Base-by-base conservation (phyloP, 768 basidiomycete species). In the Rhodosporidiobolus odoratus region DNA sequence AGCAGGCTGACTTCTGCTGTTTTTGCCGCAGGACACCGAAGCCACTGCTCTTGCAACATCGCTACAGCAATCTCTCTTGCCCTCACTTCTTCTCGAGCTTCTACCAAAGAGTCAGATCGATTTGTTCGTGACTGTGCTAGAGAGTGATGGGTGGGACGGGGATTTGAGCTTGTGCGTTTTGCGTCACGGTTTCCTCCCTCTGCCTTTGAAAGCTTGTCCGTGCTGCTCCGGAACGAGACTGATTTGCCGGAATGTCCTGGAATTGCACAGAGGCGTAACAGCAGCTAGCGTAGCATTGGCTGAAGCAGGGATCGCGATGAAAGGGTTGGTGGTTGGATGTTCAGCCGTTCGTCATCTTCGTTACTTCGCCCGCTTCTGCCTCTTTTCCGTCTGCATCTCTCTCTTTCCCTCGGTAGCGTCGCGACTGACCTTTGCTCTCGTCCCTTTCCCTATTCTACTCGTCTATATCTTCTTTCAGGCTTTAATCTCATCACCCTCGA, bases 51-150 rank as follows among this genome's bases (percentile, higher is more conserved):
- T 97, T 41, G 87, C 91, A 1, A 84, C 88, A 53, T 86, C 90
- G 27, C 87, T 99, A 38, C 87, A 91, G 63, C 94, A 96, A 79
- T 87, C 92, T 3, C 83, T 99, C 25, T 80, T 86, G 2, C 87
- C 96, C 0, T 86, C 93, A 12, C 85, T 98, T 17, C 86, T 92
- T 50, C 84, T 97, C 50, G 92, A 95, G 76, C 83, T 89, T 2
- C 83, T 96, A n/a, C 95, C 96, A 23, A 99, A 99, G 79, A 90
- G 92, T 0, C 88, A 88, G 15, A 86, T 98, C 75, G 96, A 99
- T 81, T 83, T 98, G 54, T 95, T 90, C 79, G 82, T 99, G 61
- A 89, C 87, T 4, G 83, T 99, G 50, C 86, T 97, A 54, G 93
- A 97, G 79, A 87, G 88, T n/a, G 93, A 96, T 25, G 83, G 90